phyloP scores from a whole-genome alignment of 108 stramenopile species.

The Pelagomonas calceolata region DNA sequence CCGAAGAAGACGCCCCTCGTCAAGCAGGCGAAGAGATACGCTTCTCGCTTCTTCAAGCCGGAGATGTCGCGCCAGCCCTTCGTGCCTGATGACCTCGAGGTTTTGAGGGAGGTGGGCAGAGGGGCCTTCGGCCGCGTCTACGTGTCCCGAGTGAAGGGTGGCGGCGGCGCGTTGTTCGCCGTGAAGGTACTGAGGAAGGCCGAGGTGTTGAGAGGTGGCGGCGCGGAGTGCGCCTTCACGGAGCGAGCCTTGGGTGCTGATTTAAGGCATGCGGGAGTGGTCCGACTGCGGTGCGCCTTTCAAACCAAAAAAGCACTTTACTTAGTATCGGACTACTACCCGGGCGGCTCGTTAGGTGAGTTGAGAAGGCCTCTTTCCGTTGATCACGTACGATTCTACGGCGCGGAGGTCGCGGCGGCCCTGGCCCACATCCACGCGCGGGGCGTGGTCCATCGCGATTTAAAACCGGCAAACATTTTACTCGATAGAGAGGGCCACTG shows the following conservation, averaged over 20 bases:
- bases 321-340: constrained; percentile 39
- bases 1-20: too few species aligned
- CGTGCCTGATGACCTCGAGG: constrained; percentile 29
- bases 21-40: too few species aligned
- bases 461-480: constrained; percentile 44
- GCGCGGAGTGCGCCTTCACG: constrained; percentile 18
- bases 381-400: constrained; percentile 19
- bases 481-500: constrained; percentile 34
- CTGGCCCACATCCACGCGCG: constrained; percentile 36
- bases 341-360: constrained; percentile 42
- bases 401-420: constrained; percentile 29
- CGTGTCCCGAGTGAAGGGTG: constrained; percentile 30
- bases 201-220: constrained; percentile 34
- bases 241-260: constrained; percentile 44
- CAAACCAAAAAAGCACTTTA: constrained; percentile 36
- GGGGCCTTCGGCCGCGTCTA: constrained; percentile 45
- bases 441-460: constrained; percentile 42
- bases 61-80: neutral
- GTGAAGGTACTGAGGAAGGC: constrained; percentile 39
- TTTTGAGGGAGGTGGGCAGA: constrained; percentile 29
- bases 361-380: constrained; percentile 2
- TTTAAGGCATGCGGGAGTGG: constrained; percentile 30
- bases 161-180: constrained; percentile 34
- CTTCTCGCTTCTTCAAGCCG: too few species aligned
- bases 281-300: constrained; percentile 41